Evolutionary conservation across 495 filamentous ascomycete genomes (phyloP), one percentile per base, ranked within the genome.

Genomic region (Chlorociboria aeruginascens): DNA sequence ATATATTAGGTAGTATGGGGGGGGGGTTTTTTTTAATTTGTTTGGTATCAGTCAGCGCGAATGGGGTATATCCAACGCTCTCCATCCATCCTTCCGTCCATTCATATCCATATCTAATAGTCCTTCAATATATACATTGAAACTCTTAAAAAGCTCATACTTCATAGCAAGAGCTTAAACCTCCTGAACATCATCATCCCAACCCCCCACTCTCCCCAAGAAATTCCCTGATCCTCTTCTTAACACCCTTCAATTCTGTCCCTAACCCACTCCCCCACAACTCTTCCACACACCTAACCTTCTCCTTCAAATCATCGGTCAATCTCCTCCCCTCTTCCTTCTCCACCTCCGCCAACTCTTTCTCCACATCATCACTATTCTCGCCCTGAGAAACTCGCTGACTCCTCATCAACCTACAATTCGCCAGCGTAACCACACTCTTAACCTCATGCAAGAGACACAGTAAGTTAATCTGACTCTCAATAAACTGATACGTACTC

Each of bases 401-500:
- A 45, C 69, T 71, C 48, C 77, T 71, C 55, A 80, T 68, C 25
- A 74, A 64, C 48, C 70, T 67, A 12, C 69, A 69, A 55, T 67
- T 76, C 49, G 83, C 83, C 40, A 65, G 67, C 58, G 81, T 81
- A 6, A 86, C 77, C 3, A 80, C 82, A 34, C 83, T 86, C 58
- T 87, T 86, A 25, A 95, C 88, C 63, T 96, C 92, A 57, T 98
- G 92, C 55, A 96, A 63, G 17, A 96, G 64, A 53, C 89, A 96
- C n/a, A 97, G 73, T 11, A 96, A 67, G 52, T 98, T 96, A 17
- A 77, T 89, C 71, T 98, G 90, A 3, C 75, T 81, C 68, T 98
- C 92, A 50, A 98, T 96, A 64, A 92, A 96, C 65, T 95, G 90
- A 59, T 95, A 95, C 20, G 85, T 87, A 44, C 79, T 84, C 65